These are phyloP conservation scores for Orychophragmus violaceus DNA, from an alignment of 345 rosid genomes.

Conservation along the genomic window DNA sequence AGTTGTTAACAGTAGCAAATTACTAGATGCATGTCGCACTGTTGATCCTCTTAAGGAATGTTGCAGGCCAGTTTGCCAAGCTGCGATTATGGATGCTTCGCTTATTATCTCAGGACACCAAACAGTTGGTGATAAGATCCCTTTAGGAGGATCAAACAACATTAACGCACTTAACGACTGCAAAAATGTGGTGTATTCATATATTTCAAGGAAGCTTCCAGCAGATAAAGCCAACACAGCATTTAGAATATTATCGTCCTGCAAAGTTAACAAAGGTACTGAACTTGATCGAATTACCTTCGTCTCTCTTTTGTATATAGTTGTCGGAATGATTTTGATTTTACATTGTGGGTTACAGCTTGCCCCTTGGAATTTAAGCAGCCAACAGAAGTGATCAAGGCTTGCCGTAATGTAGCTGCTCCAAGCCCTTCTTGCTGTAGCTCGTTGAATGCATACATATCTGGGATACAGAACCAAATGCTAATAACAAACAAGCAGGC, in stretches of 20 bases:
- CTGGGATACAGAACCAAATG: slow-evolving; percentile 86
- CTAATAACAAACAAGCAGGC: slow-evolving; percentile 95
- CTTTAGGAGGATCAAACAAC: slow-evolving; percentile 43
- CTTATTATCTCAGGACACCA: slow-evolving; percentile 64
- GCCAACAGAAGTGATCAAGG: slow-evolving; percentile 76
- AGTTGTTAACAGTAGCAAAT: slow-evolving; percentile 63
- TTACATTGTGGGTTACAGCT: slow-evolving; percentile 43
- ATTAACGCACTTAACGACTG: slow-evolving; percentile 60
- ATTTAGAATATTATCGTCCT: slow-evolving; percentile 72
- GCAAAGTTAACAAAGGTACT: slow-evolving; percentile 92
- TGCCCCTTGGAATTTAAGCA: slow-evolving; percentile 84
- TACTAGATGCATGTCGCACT: slow-evolving; percentile 70
- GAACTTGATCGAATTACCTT: background rate
- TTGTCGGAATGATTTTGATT: background rate
- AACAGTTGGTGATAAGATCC: slow-evolving; percentile 40
- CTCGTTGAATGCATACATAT: slow-evolving; percentile 72
- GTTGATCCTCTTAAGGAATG: slow-evolving; percentile 94
- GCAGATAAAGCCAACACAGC: slow-evolving; percentile 59
- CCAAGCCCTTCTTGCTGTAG: slow-evolving; percentile 94
- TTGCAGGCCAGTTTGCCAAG: slow-evolving; percentile 83
- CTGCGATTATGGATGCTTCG: slow-evolving; percentile 81
- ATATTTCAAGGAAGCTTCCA: slow-evolving; percentile 68
- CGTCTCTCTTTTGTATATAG: background rate
- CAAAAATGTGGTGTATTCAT: slow-evolving; percentile 76
- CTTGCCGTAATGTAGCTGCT: slow-evolving; percentile 82